Percentiles rank a stretch among this genome's conserved stretches.
Evolutionary conservation across 768 basidiomycete genomes (phyloP).

Genomic region (Dentipellis sp.): DNA sequence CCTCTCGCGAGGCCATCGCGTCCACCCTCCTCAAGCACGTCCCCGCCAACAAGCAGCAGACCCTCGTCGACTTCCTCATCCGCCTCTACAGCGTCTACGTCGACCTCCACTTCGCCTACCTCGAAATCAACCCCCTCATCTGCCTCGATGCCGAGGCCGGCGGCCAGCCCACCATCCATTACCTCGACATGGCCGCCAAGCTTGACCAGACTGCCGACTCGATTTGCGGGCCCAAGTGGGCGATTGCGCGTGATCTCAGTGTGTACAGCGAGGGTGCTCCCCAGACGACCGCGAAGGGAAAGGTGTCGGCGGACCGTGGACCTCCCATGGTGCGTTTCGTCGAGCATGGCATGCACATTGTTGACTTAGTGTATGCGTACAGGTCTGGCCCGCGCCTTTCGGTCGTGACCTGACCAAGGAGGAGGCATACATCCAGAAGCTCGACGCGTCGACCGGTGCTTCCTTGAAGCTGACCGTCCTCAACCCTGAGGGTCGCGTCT

Average conservation of each 20-base stretch:
- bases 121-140: conserved; percentile 98
- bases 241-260: conserved; percentile 85
- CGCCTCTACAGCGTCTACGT: conserved; percentile 96
- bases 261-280: conserved; percentile 51
- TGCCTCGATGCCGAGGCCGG: conserved; percentile 75
- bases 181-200: conserved; percentile 99
- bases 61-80: conserved; percentile 89
- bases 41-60: conserved; percentile 77
- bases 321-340: conserved; percentile 74
- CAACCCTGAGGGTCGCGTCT: conserved; percentile 89
- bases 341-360: too few relatives aligned
- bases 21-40: conserved; percentile 75
- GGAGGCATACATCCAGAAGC: conserved; percentile 98
- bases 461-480: conserved; percentile 97
- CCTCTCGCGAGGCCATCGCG: conserved; percentile 69
- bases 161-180: conserved; percentile 75
- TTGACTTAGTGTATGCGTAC: neutral
- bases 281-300: conserved; percentile 32
- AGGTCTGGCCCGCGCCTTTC: conserved; percentile 89
- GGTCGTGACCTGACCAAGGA: conserved; percentile 97
- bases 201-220: conserved; percentile 99
- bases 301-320: conserved; percentile 81
- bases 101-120: conserved; percentile 98
- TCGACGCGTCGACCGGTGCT: conserved; percentile 94
- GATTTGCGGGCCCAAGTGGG: conserved; percentile 98